Conservation (phyloP, 1,139 yeast genomes). For the Yamadazyma sp. region DNA sequence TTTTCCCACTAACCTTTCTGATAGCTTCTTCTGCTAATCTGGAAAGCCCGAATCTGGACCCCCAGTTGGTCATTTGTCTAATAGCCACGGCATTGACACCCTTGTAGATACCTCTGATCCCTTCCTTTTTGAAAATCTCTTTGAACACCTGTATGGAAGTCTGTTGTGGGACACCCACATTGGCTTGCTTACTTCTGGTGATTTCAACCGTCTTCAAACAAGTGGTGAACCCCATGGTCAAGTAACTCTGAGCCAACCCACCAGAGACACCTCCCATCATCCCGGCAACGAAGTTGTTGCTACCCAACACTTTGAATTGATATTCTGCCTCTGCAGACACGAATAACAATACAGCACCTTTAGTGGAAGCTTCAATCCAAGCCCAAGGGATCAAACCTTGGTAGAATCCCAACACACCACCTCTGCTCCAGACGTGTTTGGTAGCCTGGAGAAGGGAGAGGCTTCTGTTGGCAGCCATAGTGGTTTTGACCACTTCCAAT, state of each 20-base stretch:
- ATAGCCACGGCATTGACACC: constrained; percentile 99
- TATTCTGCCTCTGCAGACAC: constrained; percentile 93
- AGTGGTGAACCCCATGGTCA: constrained; percentile 96
- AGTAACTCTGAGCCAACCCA: constrained; percentile 93
- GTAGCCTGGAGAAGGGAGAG: constrained; percentile 68
- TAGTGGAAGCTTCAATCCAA: constrained; percentile 98
- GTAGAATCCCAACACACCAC: constrained; percentile 88
- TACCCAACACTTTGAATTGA: constrained; percentile 62
- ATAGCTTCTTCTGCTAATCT: constrained; percentile 89
- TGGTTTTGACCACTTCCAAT: constrained; percentile 90
- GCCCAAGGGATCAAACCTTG: constrained; percentile 99
- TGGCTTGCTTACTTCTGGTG: constrained; percentile 82
- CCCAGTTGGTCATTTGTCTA: constrained; percentile 99
- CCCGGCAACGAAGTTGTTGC: constrained; percentile 76
- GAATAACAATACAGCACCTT: constrained; percentile 94
- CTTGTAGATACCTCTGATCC: constrained; percentile 90
- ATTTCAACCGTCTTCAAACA: constrained; percentile 98
- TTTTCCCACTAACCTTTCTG: constrained; percentile 61
- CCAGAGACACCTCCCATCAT: constrained; percentile 94
- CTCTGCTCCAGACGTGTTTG: constrained; percentile 84
- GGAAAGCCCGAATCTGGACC: constrained; percentile 90
- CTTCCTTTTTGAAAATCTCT: constrained; percentile 81
- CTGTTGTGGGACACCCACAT: constrained; percentile 62
- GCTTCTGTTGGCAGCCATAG: constrained; percentile 95
- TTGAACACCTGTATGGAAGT: constrained; percentile 83